phyloP scores from a whole-genome alignment of 140 eudicot genomes.

The Anethum foeniculum region DNA sequence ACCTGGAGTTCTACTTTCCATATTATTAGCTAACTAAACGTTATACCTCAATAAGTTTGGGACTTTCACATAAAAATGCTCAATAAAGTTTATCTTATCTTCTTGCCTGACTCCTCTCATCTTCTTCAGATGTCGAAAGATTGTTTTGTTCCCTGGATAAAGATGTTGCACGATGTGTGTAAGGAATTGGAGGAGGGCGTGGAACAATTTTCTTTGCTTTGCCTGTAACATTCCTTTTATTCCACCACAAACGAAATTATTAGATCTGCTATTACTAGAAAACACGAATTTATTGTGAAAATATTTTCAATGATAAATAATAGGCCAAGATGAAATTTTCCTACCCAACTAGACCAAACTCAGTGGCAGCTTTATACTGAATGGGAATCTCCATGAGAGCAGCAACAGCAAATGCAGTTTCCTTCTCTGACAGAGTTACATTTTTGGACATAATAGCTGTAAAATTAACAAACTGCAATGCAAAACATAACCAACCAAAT shows the following conservation, averaged over 20 bases:
- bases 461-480: slow-evolving; percentile 70
- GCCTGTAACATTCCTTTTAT: slow-evolving; percentile 48
- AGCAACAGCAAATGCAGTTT: slow-evolving; percentile 84
- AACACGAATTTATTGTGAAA: neutral
- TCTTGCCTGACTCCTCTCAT: slow-evolving; percentile 49
- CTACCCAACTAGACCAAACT: slow-evolving; percentile 70
- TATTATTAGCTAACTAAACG: neutral
- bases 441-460: slow-evolving; percentile 57
- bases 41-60: neutral
- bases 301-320: neutral
- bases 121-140: slow-evolving; percentile 24
- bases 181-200: slow-evolving; percentile 57
- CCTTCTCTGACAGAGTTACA: slow-evolving; percentile 38
- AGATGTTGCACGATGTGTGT: slow-evolving; percentile 22
- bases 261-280: neutral
- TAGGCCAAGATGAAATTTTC: neutral
- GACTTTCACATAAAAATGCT: no score
- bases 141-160: slow-evolving; percentile 19
- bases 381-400: slow-evolving; percentile 84
- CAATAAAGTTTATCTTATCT: neutral
- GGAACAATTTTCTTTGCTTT: slow-evolving; percentile 50
- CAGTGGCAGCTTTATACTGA: slow-evolving; percentile 55
- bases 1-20: neutral
- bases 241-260: slow-evolving; percentile 9
- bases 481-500: slow-evolving; percentile 11